phyloP scores from a whole-genome alignment of 2,329 filamentous ascomycete genomes.

The Aspergillus oerlinghausenensis region DNA sequence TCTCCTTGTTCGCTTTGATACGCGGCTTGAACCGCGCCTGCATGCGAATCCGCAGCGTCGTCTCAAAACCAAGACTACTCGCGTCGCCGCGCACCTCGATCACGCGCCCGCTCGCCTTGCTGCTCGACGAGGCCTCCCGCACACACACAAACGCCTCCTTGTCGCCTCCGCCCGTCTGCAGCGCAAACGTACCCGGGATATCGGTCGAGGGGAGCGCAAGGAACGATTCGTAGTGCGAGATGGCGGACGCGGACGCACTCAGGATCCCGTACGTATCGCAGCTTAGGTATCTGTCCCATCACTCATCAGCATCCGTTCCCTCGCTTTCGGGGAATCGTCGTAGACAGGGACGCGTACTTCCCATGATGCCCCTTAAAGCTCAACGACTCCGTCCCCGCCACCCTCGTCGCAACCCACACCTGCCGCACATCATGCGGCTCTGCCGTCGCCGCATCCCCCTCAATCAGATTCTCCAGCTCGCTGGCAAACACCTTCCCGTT shows the following conservation, averaged over 20 bases:
- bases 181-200: constrained; percentile 65
- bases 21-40: constrained; percentile 90
- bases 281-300: constrained; percentile 64
- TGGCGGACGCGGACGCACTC: constrained; percentile 71
- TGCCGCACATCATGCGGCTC: constrained; percentile 95
- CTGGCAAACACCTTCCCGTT: constrained; percentile 81
- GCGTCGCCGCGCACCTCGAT: constrained; percentile 74
- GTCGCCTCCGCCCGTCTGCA: constrained; percentile 58
- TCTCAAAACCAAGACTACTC: constrained; percentile 61
- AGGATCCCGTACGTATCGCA: constrained; percentile 80
- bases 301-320: background rate
- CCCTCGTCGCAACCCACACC: constrained; percentile 85
- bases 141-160: constrained; percentile 66
- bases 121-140: constrained; percentile 43
- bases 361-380: constrained; percentile 90
- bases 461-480: constrained; percentile 80
- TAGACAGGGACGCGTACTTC: constrained; percentile 47
- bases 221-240: constrained; percentile 81
- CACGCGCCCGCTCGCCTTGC: constrained; percentile 44
- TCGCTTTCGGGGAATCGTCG: no score
- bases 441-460: constrained; percentile 73
- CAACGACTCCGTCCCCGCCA: constrained; percentile 74
- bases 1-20: constrained; percentile 73
- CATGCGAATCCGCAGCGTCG: constrained; percentile 80
- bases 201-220: constrained; percentile 58